Evolutionary conservation across 768 basidiomycete species (phyloP).

Genomic region (Trametes maxima): DNA sequence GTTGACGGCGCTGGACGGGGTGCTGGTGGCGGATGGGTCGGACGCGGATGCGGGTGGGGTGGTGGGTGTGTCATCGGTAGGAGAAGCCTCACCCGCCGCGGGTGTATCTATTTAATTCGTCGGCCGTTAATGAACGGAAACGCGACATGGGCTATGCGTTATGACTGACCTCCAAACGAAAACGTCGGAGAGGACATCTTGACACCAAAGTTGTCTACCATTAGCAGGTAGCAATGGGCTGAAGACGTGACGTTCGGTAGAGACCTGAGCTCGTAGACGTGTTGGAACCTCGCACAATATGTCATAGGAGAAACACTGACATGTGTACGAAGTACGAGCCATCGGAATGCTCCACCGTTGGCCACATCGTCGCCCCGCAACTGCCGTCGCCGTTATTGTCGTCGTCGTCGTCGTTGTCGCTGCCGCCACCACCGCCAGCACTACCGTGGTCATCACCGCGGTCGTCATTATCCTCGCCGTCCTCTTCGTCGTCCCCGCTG

Average conservation of each 20-base stretch:
- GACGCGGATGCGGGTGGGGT: background rate
- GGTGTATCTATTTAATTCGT: background rate
- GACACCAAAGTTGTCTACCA: slow-evolving; percentile 35
- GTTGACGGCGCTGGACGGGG: background rate
- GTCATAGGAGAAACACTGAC: slow-evolving; percentile 15
- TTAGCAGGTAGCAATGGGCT: slow-evolving; percentile 31
- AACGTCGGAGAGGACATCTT: slow-evolving; percentile 34
- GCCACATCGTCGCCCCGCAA: slow-evolving; percentile 33
- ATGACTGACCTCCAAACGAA: slow-evolving; percentile 32
- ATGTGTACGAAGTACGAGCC: slow-evolving; percentile 32
- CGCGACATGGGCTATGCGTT: background rate
- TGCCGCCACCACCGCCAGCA: no score
- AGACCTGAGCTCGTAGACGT: slow-evolving; percentile 10
- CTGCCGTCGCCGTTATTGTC: background rate
- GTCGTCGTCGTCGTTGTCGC: no score
- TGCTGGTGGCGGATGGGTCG: background rate
- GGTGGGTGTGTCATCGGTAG: background rate
- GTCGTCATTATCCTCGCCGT: background rate
- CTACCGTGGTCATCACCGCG: background rate
- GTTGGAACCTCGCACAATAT: background rate
- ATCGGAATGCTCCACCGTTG: slow-evolving; percentile 29
- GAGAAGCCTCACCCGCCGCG: background rate
- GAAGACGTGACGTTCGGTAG: slow-evolving; percentile 30
- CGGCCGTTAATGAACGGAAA: background rate
- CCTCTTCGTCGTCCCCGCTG: background rate